A percentile compares a stretch with the other conserved stretches of the same genome.
These are phyloP conservation scores for Blakeslea trispora DNA, from an alignment of 371 early-diverging fungal species.

Conservation along the genomic window DNA sequence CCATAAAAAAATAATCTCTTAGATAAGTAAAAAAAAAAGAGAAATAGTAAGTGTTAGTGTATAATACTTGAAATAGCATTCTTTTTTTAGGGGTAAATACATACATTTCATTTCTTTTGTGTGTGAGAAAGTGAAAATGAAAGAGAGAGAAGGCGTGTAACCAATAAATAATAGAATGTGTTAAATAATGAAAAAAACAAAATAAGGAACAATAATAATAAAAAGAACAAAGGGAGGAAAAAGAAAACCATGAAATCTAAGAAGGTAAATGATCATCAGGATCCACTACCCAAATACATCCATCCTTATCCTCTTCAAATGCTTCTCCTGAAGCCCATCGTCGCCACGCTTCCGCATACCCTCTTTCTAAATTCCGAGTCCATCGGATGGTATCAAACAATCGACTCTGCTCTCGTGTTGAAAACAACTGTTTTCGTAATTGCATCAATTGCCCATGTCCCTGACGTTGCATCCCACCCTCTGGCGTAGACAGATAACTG, in stretches of 20 bases:
- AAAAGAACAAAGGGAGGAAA: neutral
- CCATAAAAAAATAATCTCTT: too few relatives aligned
- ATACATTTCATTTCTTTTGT: too few relatives aligned
- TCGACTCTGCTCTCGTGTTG: slow-evolving; percentile 71
- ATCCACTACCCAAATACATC: slow-evolving; percentile 51
- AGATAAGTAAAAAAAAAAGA: too few relatives aligned
- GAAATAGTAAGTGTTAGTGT: too few relatives aligned
- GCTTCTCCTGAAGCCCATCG: slow-evolving; percentile 74
- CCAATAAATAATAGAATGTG: too few relatives aligned
- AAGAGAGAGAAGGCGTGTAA: neutral
- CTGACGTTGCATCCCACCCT: slow-evolving; percentile 41
- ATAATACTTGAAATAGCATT: too few relatives aligned
- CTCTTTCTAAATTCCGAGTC: slow-evolving; percentile 85
- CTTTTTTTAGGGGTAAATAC: neutral
- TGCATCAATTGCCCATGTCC: slow-evolving; percentile 68
- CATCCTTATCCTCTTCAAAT: slow-evolving; percentile 49
- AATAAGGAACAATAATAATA: neutral
- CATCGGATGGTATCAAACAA: slow-evolving; percentile 89
- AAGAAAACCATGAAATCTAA: neutral
- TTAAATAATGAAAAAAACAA: too few relatives aligned
- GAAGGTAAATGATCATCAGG: slow-evolving; percentile 32
- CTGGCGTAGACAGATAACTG: slow-evolving; percentile 34
- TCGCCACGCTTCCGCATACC: slow-evolving; percentile 73
- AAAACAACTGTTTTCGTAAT: slow-evolving; percentile 74
- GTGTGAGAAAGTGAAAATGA: too few relatives aligned